Base-by-base conservation (phyloP, 306 rosid genomes). In the Comarum palustre region DNA sequence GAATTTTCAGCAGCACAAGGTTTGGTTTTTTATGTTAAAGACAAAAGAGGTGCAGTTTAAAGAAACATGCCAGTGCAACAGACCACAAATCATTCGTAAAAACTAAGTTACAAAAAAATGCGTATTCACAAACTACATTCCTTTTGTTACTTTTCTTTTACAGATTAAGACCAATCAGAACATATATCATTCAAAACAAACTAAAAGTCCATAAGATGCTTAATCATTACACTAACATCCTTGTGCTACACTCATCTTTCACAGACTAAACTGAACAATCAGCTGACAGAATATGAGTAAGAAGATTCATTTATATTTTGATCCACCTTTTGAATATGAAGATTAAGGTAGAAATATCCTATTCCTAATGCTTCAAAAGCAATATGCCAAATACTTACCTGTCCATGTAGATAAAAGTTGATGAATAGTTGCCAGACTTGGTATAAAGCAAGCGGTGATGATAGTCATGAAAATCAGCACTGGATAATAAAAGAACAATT, bases 391-490 rank as follows among this genome's bases (percentile, higher is more conserved):
- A 66, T 77, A 64, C 83, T 71, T 78, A 87, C 98, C 94, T 60
- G 83, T 93, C 94, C 98, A 90, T 90, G 96, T 93, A 90, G 58
- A 91, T 82, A 74, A 93, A 93, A 51, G 98, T 93, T 34, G 98
- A 93, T 4, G 98, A 89, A 84, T 93, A 93, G 85, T 93, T 93
- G 55, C 98, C 98, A n/a, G 98, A 93, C 78, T 93, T 90, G 50
- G 98, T 93, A 75, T 87, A 93, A 41, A 93, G 86, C 79, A 90
- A 80, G n/a, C 97, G 98, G 77, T 93, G 98, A 77, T 93, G 98
- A 77, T 93, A 93, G 86, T 93, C 98, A 15, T 93, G 98, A 81
- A 93, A 93, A 85, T 93, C 96, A 73, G 98, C 88, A 32, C 98
- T 93, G 94, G 27, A 45, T 68, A 75, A 76, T 62, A 14, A 64